Evolutionary conservation across 208 protist genomes (phyloP).

Genomic region (Leishmania gerbilli): DNA sequence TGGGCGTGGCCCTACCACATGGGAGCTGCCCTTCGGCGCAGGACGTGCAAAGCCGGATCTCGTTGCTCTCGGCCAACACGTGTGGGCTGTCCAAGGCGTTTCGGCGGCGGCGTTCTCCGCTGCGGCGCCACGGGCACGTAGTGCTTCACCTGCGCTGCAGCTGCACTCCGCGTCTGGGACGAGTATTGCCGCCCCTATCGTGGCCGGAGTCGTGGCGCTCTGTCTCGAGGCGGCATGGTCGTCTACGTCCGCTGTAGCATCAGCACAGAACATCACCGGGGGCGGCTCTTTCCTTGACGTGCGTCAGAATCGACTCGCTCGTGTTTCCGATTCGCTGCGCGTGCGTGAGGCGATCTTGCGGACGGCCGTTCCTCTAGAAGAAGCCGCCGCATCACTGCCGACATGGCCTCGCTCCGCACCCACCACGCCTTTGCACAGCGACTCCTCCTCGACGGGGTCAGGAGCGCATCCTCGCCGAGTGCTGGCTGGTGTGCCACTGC

Average conservation of each 20-base stretch:
- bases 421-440: neutral
- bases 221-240: constrained; percentile 58
- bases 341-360: constrained; percentile 19
- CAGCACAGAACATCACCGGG: no score
- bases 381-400: neutral
- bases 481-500: constrained; percentile 32
- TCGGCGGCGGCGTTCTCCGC: neutral
- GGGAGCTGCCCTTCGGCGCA: constrained; percentile 93
- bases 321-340: constrained; percentile 6
- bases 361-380: constrained; percentile 10
- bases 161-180: constrained; percentile 89
- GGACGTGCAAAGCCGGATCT: constrained; percentile 97
- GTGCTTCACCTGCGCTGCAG: constrained; percentile 12
- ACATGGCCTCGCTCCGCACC: neutral
- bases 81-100: constrained; percentile 36
- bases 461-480: neutral
- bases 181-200: constrained; percentile 94
- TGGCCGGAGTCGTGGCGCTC: constrained; percentile 92
- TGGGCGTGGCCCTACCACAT: constrained; percentile 92
- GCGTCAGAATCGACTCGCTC: neutral
- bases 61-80: constrained; percentile 82
- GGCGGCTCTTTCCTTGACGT: neutral
- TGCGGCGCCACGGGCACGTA: neutral
- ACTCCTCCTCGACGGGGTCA: neutral
- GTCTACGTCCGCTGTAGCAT: neutral